These are phyloP conservation scores for Tuber borchii DNA, from an alignment of 495 filamentous ascomycete species.

Conservation along the genomic window DNA sequence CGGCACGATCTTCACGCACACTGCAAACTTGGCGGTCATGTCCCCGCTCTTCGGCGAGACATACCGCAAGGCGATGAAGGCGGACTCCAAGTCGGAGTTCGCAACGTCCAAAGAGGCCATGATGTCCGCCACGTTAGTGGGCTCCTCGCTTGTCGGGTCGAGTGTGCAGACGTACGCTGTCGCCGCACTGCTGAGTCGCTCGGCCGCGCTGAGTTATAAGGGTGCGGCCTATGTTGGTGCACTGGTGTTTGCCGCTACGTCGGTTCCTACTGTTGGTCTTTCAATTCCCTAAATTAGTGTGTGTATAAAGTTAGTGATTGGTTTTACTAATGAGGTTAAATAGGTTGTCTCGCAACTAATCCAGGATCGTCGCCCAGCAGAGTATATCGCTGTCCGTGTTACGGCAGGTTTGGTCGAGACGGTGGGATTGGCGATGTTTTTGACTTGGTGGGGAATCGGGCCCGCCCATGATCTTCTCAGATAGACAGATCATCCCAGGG, in stretches of 20 bases:
- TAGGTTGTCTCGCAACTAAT: constrained; percentile 81
- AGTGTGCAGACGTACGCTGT: constrained; percentile 90
- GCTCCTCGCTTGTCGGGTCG: constrained; percentile 80
- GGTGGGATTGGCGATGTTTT: constrained; percentile 79
- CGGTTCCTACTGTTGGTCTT: constrained; percentile 72
- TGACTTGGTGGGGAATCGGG: constrained; percentile 95
- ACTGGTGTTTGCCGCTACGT: constrained; percentile 84
- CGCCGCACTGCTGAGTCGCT: constrained; percentile 90
- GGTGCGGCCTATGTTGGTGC: constrained; percentile 88
- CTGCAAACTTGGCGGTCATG: constrained; percentile 69
- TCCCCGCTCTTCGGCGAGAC: constrained; percentile 88
- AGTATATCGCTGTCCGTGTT: constrained; percentile 78
- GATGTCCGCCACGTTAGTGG: constrained; percentile 80
- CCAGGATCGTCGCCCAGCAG: constrained; percentile 82
- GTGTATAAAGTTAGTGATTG: background rate
- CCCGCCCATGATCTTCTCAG: constrained; percentile 48
- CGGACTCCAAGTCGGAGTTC: constrained; percentile 96
- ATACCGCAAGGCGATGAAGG: constrained; percentile 83
- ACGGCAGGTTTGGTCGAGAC: constrained; percentile 84
- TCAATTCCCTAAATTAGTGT: background rate
- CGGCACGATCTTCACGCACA: constrained; percentile 92
- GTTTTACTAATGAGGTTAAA: constrained; percentile 5
- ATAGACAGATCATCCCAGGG: constrained; percentile 8
- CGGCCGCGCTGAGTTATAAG: constrained; percentile 89
- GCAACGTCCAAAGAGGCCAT: constrained; percentile 85